These are phyloP conservation scores for Amborella trichopoda DNA, from an alignment of 164 flowering plant species.

Conservation along the genomic window DNA sequence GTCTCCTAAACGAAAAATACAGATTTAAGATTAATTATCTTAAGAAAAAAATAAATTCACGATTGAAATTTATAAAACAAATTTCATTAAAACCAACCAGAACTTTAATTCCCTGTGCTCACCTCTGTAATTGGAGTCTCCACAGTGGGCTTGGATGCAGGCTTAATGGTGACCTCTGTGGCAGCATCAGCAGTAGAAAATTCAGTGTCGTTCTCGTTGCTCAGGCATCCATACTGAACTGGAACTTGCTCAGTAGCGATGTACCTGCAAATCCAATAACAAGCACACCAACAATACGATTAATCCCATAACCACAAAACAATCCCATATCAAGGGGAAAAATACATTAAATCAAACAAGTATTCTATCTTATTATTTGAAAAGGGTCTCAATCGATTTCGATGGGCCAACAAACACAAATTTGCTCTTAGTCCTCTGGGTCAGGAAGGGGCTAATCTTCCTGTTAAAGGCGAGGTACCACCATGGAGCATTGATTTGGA, in stretches of 20 bases:
- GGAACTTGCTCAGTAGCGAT: slow-evolving; percentile 85
- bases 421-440: slow-evolving; percentile 95
- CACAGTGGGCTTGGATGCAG: slow-evolving; percentile 18
- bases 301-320: no score
- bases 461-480: slow-evolving; percentile 74
- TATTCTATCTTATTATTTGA: slow-evolving; percentile 73
- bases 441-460: slow-evolving; percentile 77
- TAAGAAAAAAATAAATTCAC: no score
- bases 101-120: no score
- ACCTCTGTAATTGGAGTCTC: neutral
- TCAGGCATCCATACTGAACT: slow-evolving; percentile 69
- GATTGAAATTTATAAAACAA: no score
- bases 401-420: slow-evolving; percentile 81
- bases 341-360: no score
- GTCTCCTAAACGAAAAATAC: no score
- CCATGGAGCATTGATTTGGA: slow-evolving; percentile 96
- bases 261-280: no score
- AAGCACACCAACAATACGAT: no score
- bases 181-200: slow-evolving; percentile 54
- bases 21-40: no score
- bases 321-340: no score
- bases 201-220: slow-evolving; percentile 48
- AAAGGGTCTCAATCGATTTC: slow-evolving; percentile 71
- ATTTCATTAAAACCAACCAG: no score
- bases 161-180: slow-evolving; percentile 53